Conservation (phyloP, 2,329 filamentous ascomycete genomes). For the Aureobasidium zeae region DNA sequence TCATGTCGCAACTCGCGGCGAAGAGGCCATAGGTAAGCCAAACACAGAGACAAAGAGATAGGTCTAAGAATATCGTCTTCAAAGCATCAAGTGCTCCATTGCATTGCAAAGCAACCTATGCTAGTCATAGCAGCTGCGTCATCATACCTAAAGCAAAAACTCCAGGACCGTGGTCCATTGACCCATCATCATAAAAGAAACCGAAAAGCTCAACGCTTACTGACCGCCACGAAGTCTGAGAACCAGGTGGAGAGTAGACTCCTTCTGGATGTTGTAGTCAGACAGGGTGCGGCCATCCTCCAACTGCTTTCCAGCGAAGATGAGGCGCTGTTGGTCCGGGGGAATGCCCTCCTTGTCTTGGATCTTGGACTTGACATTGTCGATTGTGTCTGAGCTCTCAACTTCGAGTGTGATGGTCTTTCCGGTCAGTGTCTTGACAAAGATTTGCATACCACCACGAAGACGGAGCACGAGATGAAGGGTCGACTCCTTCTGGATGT, state of each 20-base stretch:
- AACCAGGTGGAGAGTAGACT: conserved; percentile 56
- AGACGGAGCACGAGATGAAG: conserved; percentile 94
- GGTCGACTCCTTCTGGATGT: conserved; percentile 84
- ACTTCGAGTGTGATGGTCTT: conserved; percentile 99
- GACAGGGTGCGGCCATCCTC: conserved; percentile 81
- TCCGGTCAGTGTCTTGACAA: conserved; percentile 99
- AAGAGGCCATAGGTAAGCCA: too few relatives aligned
- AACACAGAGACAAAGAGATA: background rate
- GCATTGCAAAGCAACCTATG: background rate
- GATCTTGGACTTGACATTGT: conserved; percentile 99
- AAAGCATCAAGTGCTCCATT: conserved; percentile 8
- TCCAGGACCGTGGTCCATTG: background rate
- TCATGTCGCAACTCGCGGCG: too few relatives aligned
- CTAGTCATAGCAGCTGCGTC: conserved; percentile 9
- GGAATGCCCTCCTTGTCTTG: conserved; percentile 98
- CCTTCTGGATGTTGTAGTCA: conserved; percentile 79
- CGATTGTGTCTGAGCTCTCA: conserved; percentile 95
- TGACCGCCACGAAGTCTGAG: conserved; percentile 49
- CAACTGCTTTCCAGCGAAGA: conserved; percentile 90
- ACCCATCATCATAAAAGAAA: conserved; percentile 16
- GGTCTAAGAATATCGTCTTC: background rate
- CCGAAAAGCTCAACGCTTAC: conserved; percentile 28
- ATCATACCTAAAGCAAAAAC: conserved; percentile 1
- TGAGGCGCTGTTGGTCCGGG: conserved; percentile 88
- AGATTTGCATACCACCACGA: conserved; percentile 71